A percentile compares a stretch with the other conserved stretches of the same genome.
Conservation (phyloP, 768 basidiomycete species). For the Chalciporus chontae region DNA sequence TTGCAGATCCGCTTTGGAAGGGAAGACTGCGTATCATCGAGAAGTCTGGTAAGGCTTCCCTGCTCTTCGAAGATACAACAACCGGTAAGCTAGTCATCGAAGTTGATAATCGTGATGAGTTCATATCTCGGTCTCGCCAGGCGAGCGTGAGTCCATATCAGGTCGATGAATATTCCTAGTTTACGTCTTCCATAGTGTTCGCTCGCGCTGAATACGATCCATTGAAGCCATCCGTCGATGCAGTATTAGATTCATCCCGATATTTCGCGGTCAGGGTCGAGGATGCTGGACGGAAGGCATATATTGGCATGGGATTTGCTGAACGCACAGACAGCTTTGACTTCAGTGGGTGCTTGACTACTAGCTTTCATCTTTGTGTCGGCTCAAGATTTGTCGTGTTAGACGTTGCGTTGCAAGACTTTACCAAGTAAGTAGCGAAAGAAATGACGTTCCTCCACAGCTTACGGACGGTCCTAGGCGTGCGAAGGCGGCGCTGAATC, state of each 20-base stretch:
- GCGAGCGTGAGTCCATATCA: constrained; percentile 55
- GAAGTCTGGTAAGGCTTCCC: constrained; percentile 58
- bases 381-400: constrained; percentile 9
- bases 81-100: constrained; percentile 53
- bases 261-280: constrained; percentile 94
- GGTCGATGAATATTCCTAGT: constrained; percentile 8
- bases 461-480: constrained; percentile 40
- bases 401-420: constrained; percentile 87
- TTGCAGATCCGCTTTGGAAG: constrained; percentile 84
- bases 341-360: constrained; percentile 61
- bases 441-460: neutral
- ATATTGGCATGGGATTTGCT: constrained; percentile 90
- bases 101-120: constrained; percentile 1
- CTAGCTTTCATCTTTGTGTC: neutral
- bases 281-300: constrained; percentile 82
- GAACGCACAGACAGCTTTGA: constrained; percentile 90
- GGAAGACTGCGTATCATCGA: constrained; percentile 86
- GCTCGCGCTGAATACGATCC: constrained; percentile 83
- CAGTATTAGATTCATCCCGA: constrained; percentile 91
- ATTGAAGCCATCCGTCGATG: constrained; percentile 80
- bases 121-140: constrained; percentile 31
- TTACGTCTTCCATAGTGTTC: constrained; percentile 56
- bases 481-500: constrained; percentile 60
- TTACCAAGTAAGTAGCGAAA: constrained; percentile 59
- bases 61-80: constrained; percentile 77